phyloP scores from a whole-genome alignment of 805 yeast species.

The Ogataea henricii region DNA sequence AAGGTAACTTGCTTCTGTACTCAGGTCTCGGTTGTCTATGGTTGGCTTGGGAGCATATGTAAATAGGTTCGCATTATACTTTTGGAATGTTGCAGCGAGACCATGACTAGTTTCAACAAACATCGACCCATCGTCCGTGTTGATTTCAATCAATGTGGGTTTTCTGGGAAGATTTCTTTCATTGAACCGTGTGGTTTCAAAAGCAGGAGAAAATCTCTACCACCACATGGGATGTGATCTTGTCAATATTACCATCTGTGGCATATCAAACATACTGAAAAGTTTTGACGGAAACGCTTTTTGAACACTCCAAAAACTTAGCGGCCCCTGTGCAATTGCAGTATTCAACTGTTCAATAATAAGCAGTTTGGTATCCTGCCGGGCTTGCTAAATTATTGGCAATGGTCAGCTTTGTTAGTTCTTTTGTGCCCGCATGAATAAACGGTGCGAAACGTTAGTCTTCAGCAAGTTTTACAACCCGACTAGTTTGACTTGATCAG shows the following conservation, averaged over 20 bases:
- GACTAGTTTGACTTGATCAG: no score
- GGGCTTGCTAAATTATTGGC: not conserved
- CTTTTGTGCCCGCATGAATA: no score
- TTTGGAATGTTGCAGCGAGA: not conserved
- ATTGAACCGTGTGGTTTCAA: constrained; percentile 1
- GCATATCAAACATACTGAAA: not conserved
- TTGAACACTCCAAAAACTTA: not conserved
- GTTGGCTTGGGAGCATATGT: not conserved
- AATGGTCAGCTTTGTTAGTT: no score
- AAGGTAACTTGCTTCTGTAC: no score
- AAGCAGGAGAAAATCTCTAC: constrained; percentile 2
- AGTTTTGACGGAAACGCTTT: not conserved
- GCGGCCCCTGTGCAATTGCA: not conserved
- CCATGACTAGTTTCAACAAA: not conserved
- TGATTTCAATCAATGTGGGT: not conserved
- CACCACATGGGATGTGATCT: not conserved
- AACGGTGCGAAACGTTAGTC: no score
- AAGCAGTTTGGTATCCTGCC: not conserved
- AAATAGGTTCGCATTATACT: not conserved
- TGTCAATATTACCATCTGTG: not conserved
- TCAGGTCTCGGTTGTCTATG: no score
- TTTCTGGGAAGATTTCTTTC: not conserved
- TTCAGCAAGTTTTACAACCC: no score
- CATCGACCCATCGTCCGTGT: constrained; percentile 2
- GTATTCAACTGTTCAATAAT: not conserved